Evolutionary conservation across 768 basidiomycete genomes (phyloP).

Genomic region (Leccinellum luteum): DNA sequence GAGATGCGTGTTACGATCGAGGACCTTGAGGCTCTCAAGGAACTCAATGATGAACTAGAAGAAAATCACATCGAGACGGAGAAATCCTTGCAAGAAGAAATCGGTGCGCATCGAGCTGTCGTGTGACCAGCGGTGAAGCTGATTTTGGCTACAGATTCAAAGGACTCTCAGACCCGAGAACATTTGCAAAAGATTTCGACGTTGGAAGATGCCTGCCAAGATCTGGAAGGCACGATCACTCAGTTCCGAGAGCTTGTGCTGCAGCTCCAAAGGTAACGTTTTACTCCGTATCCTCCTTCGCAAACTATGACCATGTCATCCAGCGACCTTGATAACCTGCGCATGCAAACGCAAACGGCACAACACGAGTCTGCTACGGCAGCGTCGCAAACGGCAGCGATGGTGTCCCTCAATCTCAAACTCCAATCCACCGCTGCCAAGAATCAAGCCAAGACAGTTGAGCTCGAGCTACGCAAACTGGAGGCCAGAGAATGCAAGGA

Average conservation of each 20-base stretch:
- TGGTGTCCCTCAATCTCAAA: constrained; percentile 93
- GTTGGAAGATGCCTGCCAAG: constrained; percentile 77
- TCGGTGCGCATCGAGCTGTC: constrained; percentile 52
- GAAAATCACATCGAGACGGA: constrained; percentile 95
- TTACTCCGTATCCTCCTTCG: background rate
- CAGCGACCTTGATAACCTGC: constrained; percentile 84
- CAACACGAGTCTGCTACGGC: constrained; percentile 81
- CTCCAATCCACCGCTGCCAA: constrained; percentile 89
- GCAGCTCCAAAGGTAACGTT: constrained; percentile 69
- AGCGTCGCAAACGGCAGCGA: constrained; percentile 84
- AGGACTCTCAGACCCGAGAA: constrained; percentile 70
- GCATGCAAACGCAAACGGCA: constrained; percentile 80
- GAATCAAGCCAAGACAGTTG: constrained; percentile 86
- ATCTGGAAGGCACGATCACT: constrained; percentile 82
- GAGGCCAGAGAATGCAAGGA: constrained; percentile 84
- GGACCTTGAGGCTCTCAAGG: constrained; percentile 93
- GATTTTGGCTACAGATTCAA: constrained; percentile 49
- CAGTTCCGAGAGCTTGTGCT: constrained; percentile 94
- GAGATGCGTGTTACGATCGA: constrained; percentile 96
- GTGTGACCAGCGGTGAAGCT: background rate
- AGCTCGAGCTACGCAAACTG: constrained; percentile 82
- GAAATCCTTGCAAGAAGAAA: constrained; percentile 83
- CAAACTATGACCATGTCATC: constrained; percentile 4
- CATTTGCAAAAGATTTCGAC: constrained; percentile 58
- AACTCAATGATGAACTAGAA: constrained; percentile 95